Evolutionary conservation across 768 basidiomycete species (phyloP).

Genomic region (Pisolithus microcarpus): DNA sequence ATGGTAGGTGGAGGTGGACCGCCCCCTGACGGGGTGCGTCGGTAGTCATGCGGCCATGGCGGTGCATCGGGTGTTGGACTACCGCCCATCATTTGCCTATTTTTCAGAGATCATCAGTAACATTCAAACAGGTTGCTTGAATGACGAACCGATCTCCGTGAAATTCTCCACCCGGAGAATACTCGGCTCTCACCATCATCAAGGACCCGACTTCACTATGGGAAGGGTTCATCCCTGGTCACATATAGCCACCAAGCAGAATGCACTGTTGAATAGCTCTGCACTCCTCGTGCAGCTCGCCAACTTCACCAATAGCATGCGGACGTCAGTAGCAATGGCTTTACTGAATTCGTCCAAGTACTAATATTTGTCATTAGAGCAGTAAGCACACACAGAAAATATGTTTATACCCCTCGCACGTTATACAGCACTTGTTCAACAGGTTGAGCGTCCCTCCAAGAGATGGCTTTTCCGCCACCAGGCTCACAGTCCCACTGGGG

Average conservation of each 20-base stretch:
- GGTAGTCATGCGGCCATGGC: not conserved
- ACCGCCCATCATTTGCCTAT: too few relatives aligned
- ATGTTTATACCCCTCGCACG: conserved; percentile 60
- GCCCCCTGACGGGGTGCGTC: conserved; percentile 14
- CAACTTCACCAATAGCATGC: conserved; percentile 80
- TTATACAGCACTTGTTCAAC: conserved; percentile 81
- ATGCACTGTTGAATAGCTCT: conserved; percentile 73
- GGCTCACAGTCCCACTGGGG: too few relatives aligned
- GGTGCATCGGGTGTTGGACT: too few relatives aligned
- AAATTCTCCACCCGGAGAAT: too few relatives aligned
- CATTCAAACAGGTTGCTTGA: not conserved
- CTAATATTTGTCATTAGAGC: conserved; percentile 28
- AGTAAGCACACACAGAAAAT: not conserved
- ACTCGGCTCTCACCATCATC: too few relatives aligned
- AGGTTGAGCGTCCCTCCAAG: too few relatives aligned
- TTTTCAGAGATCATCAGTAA: not conserved
- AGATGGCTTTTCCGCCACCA: too few relatives aligned
- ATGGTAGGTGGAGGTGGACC: conserved; percentile 6
- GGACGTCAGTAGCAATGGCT: conserved; percentile 74
- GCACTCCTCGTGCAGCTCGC: conserved; percentile 73
- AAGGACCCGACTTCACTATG: too few relatives aligned
- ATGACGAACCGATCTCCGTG: conserved; percentile 41
- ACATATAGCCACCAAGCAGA: not conserved
- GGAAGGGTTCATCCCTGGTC: too few relatives aligned
- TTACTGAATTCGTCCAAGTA: conserved; percentile 87